Evolutionary conservation across 768 basidiomycete genomes (phyloP).

Genomic region (Phlegmacium glaucopus): DNA sequence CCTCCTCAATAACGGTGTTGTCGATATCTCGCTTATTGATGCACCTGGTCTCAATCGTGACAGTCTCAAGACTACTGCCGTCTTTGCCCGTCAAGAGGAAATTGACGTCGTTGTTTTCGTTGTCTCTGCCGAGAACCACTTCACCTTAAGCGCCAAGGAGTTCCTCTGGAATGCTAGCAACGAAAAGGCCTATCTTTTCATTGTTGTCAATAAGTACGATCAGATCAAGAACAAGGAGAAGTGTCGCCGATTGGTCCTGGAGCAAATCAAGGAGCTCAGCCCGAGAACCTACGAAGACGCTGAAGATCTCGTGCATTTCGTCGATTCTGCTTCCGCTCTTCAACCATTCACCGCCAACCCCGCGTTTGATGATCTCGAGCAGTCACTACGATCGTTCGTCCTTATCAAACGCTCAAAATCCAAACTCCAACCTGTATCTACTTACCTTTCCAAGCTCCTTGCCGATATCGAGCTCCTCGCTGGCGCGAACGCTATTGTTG

Average conservation of each 20-base stretch:
- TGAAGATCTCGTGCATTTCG: constrained; percentile 95
- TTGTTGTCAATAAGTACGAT: constrained; percentile 98
- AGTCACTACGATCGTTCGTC: constrained; percentile 89
- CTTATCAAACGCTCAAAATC: constrained; percentile 95
- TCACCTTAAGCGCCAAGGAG: constrained; percentile 92
- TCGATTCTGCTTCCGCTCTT: constrained; percentile 81
- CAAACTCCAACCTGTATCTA: constrained; percentile 90
- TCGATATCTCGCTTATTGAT: constrained; percentile 97
- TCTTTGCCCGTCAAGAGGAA: constrained; percentile 95
- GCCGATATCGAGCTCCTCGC: constrained; percentile 87
- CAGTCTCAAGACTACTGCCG: constrained; percentile 88
- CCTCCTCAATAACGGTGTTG: constrained; percentile 90
- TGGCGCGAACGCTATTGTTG: constrained; percentile 82
- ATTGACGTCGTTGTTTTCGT: constrained; percentile 99
- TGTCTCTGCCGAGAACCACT: constrained; percentile 97
- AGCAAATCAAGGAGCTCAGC: constrained; percentile 90
- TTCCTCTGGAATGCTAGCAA: constrained; percentile 91
- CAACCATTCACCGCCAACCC: constrained; percentile 62
- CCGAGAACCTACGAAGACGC: constrained; percentile 92
- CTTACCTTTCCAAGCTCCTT: constrained; percentile 88
- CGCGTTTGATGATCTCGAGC: constrained; percentile 86
- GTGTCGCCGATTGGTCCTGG: constrained; percentile 82
- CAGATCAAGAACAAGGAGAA: constrained; percentile 94
- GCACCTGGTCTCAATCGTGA: constrained; percentile 98
- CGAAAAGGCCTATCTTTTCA: constrained; percentile 97